Evolutionary conservation across 495 filamentous ascomycete genomes (phyloP), one percentile per base, ranked within the genome.

Genomic region (Penicillium egyptiacum): DNA sequence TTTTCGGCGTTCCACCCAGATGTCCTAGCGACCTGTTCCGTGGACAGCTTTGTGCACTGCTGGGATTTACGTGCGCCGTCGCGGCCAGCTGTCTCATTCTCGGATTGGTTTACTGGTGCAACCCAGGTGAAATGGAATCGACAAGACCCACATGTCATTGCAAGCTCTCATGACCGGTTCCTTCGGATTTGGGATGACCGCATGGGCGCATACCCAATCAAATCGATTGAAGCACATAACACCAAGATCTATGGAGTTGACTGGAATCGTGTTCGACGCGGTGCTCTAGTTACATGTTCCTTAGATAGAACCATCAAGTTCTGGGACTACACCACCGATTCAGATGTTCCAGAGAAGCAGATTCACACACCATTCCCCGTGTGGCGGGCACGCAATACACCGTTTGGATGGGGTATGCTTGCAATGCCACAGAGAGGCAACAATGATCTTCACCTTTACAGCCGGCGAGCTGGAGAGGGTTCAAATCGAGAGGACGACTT

Each of bases 71-170:
- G 93, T 17, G 79, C 79, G 56, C 86, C 91, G 1, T 79, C 81
- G n/a, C 83, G 86, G 46, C 88, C 90, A 0, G 88, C 81, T 12
- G 82, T 92, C 43, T 88, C 87, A 3, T 94, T 96, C 62, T 93
- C 89, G 53, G 91, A 98, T 73, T 98, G 91, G 88, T 90, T 92
- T 67, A 92, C 91, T 25, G 93, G 92, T 9, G 92, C 91, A 17
- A 96, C 92, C 4, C 93, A 98, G 68, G 93, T 96, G 52, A 98
- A 96, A 71, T 96, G 91, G 82, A 96, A 92, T 66, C 81, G 93
- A 48, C 88, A 92, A 70, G 86, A 96, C 65, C 79, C 87, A 2
- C 79, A 94, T 64, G 85, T 96, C 37, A 74, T 98, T 20, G 93
- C 93, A 9, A 96, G 91, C 17, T 90, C 93, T 5, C 93, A 98